These are phyloP conservation scores for Scorias spongiosa DNA, from an alignment of 2,329 filamentous ascomycete species.

Conservation along the genomic window DNA sequence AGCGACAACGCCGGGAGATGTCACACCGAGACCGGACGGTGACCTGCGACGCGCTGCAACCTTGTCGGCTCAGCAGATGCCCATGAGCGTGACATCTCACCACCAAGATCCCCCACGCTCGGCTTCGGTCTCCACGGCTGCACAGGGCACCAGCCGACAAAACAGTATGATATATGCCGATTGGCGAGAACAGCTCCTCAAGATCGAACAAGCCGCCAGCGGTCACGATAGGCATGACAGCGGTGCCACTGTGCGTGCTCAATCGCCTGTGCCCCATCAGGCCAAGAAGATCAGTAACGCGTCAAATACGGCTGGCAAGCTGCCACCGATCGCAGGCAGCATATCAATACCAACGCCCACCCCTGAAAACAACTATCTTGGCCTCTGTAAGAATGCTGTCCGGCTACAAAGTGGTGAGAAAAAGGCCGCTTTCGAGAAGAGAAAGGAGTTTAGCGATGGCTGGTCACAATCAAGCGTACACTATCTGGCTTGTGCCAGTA, in stretches of 20 bases:
- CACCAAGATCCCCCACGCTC: conserved; percentile 3
- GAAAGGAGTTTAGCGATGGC: conserved; percentile 10
- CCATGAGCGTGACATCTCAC: conserved; percentile 2
- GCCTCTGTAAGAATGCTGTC: conserved; percentile 34
- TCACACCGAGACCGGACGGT: conserved; percentile 7
- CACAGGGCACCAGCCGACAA: background rate
- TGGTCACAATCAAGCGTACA: conserved; percentile 12
- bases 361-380: conserved; percentile 19
- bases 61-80: background rate
- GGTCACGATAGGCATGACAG: background rate
- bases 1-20: background rate
- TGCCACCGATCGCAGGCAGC: conserved; percentile 2
- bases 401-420: conserved; percentile 22
- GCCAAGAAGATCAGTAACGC: background rate
- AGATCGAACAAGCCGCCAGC: conserved; percentile 1
- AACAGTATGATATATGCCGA: background rate
- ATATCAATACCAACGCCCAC: conserved; percentile 13
- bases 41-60: conserved; percentile 6
- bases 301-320: background rate
- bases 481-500: conserved; percentile 24
- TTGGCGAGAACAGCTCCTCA: background rate
- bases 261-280: conserved; percentile 1
- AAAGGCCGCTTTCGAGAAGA: conserved; percentile 16
- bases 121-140: background rate
- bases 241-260: background rate